Conservation (phyloP, 495 filamentous ascomycete species). For the Daldinia loculata region DNA sequence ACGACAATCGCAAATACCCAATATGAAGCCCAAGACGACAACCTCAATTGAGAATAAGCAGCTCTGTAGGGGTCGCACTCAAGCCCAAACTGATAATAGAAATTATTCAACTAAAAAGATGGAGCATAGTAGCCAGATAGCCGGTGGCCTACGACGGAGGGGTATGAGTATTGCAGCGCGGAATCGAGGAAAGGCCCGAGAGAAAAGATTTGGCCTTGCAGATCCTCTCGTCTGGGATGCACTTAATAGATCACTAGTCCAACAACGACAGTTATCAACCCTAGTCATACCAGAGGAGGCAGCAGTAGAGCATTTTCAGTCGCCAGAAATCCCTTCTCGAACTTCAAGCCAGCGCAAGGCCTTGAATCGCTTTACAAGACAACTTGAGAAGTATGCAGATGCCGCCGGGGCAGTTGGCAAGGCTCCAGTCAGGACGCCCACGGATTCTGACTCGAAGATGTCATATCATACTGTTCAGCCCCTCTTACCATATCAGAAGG, state of each 20-base stretch:
- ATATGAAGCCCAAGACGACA: neutral
- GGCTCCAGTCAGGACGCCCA: conserved; percentile 44
- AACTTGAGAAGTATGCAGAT: conserved; percentile 54
- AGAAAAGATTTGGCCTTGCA: conserved; percentile 44
- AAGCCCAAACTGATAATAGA: neutral
- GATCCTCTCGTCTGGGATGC: conserved; percentile 49
- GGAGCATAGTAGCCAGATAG: neutral
- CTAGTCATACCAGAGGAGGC: conserved; percentile 39
- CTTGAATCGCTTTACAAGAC: conserved; percentile 52
- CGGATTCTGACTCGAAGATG: conserved; percentile 42
- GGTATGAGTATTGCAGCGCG: conserved; percentile 12
- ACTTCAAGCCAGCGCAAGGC: conserved; percentile 50
- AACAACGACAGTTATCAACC: conserved; percentile 49
- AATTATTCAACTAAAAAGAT: neutral
- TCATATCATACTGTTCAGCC: conserved; percentile 57
- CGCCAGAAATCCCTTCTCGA: conserved; percentile 38
- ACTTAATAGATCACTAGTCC: conserved; percentile 49
- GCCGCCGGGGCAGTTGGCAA: conserved; percentile 38
- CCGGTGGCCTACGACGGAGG: conserved; percentile 18
- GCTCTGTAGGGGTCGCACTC: neutral
- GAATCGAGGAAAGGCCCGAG: conserved; percentile 15
- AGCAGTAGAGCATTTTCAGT: neutral
- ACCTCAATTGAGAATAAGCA: neutral
- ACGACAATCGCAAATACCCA: conserved; percentile 27
- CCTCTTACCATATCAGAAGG: conserved; percentile 53